phyloP scores from a whole-genome alignment of 257 asterid species.

The Echium plantagineum region DNA sequence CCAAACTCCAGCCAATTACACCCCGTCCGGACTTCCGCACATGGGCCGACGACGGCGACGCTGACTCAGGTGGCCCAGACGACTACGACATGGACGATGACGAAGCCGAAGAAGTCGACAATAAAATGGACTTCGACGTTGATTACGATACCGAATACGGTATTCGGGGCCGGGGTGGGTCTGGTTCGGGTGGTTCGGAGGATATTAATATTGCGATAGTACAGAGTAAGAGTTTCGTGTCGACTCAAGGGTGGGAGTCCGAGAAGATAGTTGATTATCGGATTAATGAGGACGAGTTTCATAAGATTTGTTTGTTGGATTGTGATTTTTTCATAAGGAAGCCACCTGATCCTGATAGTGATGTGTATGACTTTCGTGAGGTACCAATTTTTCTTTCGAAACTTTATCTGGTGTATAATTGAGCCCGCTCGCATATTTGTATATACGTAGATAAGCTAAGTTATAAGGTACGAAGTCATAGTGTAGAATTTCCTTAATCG shows the following conservation, averaged over 20 bases:
- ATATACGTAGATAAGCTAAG: too few relatives aligned
- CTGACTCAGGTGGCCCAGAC: slow-evolving; percentile 55
- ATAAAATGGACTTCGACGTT: slow-evolving; percentile 78
- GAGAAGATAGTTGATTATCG: slow-evolving; percentile 82
- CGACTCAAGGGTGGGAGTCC: slow-evolving; percentile 80
- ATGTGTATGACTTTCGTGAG: slow-evolving; percentile 94
- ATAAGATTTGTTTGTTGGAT: slow-evolving; percentile 59
- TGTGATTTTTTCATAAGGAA: slow-evolving; percentile 88
- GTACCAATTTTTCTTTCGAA: slow-evolving; percentile 13
- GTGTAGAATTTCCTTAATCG: too few relatives aligned
- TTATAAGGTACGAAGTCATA: too few relatives aligned
- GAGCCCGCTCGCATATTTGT: too few relatives aligned
- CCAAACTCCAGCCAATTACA: slow-evolving; percentile 8
- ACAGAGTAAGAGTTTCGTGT: slow-evolving; percentile 65
- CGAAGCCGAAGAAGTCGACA: slow-evolving; percentile 83
- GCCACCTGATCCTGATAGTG: slow-evolving; percentile 89
- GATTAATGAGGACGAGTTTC: slow-evolving; percentile 89
- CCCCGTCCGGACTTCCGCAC: slow-evolving; percentile 41
- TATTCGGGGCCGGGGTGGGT: too few relatives aligned
- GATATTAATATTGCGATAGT: slow-evolving; percentile 56
- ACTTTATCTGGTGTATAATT: too few relatives aligned
- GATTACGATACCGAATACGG: slow-evolving; percentile 53
- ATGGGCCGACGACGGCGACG: slow-evolving; percentile 80
- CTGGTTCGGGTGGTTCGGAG: slow-evolving; percentile 8
- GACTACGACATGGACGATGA: slow-evolving; percentile 90